Evolutionary conservation across 2,329 filamentous ascomycete genomes (phyloP), one percentile per base, ranked within the genome.

Genomic region (Aspergillus latus): DNA sequence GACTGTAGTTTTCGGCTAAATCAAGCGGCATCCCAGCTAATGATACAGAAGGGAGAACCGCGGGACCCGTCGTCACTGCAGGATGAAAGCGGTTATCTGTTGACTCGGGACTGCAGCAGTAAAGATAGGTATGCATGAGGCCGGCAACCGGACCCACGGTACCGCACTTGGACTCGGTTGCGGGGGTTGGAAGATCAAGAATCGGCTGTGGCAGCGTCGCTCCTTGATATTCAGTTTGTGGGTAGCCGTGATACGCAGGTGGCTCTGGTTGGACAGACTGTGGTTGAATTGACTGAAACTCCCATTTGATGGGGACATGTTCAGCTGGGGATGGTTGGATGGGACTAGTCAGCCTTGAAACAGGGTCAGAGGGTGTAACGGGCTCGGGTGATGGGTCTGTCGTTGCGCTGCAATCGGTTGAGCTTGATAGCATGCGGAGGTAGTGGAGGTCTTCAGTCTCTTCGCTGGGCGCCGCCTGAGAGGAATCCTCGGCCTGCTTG

Each of bases 401-500:
- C 16, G 71, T 72, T 29, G 68, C 71, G 45, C 68, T 70, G 54
- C 67, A 73, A 47, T 74, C 73, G 4, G 71, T 67, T 5, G 72
- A 71, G 8, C 67, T 71, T 16, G 71, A 72, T 29, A 73, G 57
- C 5, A 69, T 57, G 28, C 72, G 69, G 49, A 75, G 61, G 56
- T 73, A 75, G 29, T 71, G 66, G 5, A 74, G 60, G 36, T 72
- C 69, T 52, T 75, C 72, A 1, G 67, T 62, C 32, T 74, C 71
- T 48, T 70, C 70, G 11, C 34, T 13, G 13, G 68, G 68, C 21
- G 67, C 64, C 21, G 73, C 68, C 32, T 76, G 71, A 1, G 68
- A 62, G 15, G 64, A 70, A 48, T 75, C 73, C 61, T 77, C 74
- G 6, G 74, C 74, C 59, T 75, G 72, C 54, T 76, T 76, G 55